Evolutionary conservation across 1,139 yeast species (phyloP).

Genomic region (Candida sanyaensis): DNA sequence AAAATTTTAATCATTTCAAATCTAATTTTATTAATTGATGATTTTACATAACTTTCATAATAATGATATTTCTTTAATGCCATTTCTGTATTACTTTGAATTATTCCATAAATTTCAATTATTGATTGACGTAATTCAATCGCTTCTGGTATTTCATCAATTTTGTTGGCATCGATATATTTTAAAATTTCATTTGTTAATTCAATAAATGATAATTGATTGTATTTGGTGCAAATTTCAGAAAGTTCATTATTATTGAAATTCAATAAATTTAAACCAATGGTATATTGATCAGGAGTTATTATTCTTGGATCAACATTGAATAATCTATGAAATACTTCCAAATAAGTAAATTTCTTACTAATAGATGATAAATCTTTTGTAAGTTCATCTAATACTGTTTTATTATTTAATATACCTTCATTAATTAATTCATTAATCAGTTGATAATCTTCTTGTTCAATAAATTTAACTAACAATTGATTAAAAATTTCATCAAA

Average conservation of each 20-base stretch:
- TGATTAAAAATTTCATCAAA: slow-evolving; percentile 1
- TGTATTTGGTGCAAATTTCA: neutral
- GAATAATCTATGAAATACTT: slow-evolving; percentile 13
- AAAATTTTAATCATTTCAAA: slow-evolving; percentile 29
- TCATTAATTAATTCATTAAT: slow-evolving; percentile 5
- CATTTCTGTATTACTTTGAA: slow-evolving; percentile 26
- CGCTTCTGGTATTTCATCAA: slow-evolving; percentile 32
- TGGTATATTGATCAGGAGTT: slow-evolving; percentile 2
- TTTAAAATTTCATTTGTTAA: slow-evolving; percentile 6
- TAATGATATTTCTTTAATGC: slow-evolving; percentile 34
- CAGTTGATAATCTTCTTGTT: slow-evolving; percentile 1
- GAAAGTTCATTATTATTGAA: neutral
- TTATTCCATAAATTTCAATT: slow-evolving; percentile 41
- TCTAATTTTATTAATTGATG: slow-evolving; percentile 39
- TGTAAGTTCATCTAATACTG: neutral
- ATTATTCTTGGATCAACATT: slow-evolving; percentile 5
- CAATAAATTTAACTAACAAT: slow-evolving; percentile 1
- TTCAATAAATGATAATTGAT: slow-evolving; percentile 3
- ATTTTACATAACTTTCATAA: slow-evolving; percentile 37
- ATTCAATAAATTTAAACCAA: slow-evolving; percentile 11
- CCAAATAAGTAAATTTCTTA: slow-evolving; percentile 13
- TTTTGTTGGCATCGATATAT: slow-evolving; percentile 8
- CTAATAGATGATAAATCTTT: neutral
- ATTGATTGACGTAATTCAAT: slow-evolving; percentile 27
- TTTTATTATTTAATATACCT: neutral